These are phyloP conservation scores for Beauveria medogensis DNA, from an alignment of 2,329 filamentous ascomycete species.

Conservation along the genomic window DNA sequence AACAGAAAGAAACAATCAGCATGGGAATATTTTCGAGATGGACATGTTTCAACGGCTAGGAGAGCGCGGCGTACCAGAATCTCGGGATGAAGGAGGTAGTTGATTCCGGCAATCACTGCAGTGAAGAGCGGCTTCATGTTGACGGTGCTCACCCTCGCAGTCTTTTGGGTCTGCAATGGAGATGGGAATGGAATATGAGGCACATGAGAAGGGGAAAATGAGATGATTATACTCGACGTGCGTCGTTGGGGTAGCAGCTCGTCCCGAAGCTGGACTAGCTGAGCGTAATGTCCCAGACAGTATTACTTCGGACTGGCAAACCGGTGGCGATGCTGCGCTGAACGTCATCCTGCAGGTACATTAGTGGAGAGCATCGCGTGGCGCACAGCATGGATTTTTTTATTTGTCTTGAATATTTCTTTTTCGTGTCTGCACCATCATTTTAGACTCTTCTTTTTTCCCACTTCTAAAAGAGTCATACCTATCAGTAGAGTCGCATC, in stretches of 20 bases:
- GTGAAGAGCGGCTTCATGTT: conserved; percentile 11
- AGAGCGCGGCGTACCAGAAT: background rate
- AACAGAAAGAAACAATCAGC: too few species aligned
- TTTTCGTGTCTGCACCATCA: background rate
- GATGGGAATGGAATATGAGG: background rate
- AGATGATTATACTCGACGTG: background rate
- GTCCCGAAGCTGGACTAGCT: background rate
- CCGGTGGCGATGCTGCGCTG: background rate
- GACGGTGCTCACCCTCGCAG: background rate
- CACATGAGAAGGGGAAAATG: background rate
- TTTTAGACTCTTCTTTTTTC: background rate
- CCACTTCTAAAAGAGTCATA: background rate
- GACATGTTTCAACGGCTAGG: background rate
- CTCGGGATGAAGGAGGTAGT: conserved; percentile 11
- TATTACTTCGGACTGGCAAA: background rate
- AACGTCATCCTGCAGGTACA: background rate
- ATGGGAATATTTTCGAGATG: background rate
- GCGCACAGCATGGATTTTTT: background rate
- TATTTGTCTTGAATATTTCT: too few species aligned
- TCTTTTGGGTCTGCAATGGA: background rate
- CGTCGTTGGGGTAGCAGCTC: background rate
- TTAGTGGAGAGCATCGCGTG: background rate
- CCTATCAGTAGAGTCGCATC: too few species aligned
- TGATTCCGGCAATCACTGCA: conserved; percentile 9
- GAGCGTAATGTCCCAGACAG: background rate